Conservation (phyloP, 2,329 filamentous ascomycete genomes). For the Ascocoryne sarcoides region DNA sequence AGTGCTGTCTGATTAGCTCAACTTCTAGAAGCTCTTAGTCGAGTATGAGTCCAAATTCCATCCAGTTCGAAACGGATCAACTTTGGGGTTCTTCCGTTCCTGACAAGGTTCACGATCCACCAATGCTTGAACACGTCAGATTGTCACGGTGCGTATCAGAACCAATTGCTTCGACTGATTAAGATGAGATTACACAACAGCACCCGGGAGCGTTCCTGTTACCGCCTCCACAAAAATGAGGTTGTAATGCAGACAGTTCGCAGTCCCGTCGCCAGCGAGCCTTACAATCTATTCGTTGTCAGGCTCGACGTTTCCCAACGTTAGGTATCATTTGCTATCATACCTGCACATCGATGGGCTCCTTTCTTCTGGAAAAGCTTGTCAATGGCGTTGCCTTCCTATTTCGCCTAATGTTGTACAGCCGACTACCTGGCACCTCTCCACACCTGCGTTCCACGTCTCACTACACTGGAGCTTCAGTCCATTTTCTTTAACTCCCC, state of each 20-base stretch:
- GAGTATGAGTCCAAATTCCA: no score
- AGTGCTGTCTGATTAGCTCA: no score
- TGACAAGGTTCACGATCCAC: not conserved
- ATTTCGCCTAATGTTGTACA: not conserved
- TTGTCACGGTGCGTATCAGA: not conserved
- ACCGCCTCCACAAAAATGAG: not conserved
- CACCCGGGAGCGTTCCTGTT: not conserved
- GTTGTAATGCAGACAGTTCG: not conserved
- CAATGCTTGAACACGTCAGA: not conserved
- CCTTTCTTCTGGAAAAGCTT: not conserved
- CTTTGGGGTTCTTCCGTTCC: no score
- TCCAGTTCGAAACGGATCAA: no score
- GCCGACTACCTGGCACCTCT: not conserved
- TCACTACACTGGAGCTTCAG: not conserved
- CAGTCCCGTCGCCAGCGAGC: not conserved
- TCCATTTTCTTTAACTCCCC: not conserved
- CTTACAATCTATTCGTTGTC: not conserved
- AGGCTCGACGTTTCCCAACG: not conserved
- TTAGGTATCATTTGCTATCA: not conserved
- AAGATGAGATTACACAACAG: not conserved
- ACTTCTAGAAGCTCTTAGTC: no score
- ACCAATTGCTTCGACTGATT: not conserved
- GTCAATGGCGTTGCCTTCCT: not conserved
- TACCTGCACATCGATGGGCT: not conserved
- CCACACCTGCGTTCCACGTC: not conserved